These are phyloP conservation scores for Dipteronia dyeriana DNA, from an alignment of 345 rosid species.

Conservation along the genomic window DNA sequence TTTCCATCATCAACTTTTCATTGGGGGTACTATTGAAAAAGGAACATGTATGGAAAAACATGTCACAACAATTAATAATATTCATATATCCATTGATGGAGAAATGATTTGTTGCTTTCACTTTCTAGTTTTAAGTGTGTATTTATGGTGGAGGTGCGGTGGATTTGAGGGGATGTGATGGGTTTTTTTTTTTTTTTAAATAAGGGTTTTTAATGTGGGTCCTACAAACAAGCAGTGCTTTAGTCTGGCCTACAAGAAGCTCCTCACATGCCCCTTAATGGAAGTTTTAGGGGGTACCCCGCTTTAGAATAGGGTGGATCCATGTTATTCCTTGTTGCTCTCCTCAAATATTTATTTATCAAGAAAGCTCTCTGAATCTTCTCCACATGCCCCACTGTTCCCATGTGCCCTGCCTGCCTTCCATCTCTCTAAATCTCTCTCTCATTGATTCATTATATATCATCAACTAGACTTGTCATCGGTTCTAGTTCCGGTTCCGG, in stretches of 20 bases:
- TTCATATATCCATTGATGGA: slow-evolving; percentile 23
- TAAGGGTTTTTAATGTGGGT: slow-evolving; percentile 33
- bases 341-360: slow-evolving; percentile 27
- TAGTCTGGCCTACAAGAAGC: slow-evolving; percentile 59
- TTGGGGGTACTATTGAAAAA: background rate
- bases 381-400: slow-evolving; percentile 76
- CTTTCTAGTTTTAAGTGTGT: slow-evolving; percentile 27
- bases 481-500: too few species aligned
- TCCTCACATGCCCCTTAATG: slow-evolving; percentile 64
- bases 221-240: slow-evolving; percentile 41
- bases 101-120: slow-evolving; percentile 34
- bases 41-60: slow-evolving; percentile 14
- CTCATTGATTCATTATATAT: background rate
- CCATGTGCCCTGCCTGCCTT: slow-evolving; percentile 69
- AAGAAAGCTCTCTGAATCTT: slow-evolving; percentile 58
- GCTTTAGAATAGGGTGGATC: slow-evolving; percentile 49
- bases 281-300: slow-evolving; percentile 33
- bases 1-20: slow-evolving; percentile 5
- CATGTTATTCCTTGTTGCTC: slow-evolving; percentile 54
- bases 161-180: background rate
- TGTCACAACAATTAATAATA: slow-evolving; percentile 12
- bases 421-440: slow-evolving; percentile 22
- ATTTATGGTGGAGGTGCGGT: slow-evolving; percentile 26
- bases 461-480: too few species aligned
- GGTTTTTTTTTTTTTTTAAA: slow-evolving; percentile 5